Percentiles rank a stretch among this genome's conserved stretches.
Conservation (phyloP, 768 basidiomycete species). For the Mrakia blollopis region DNA sequence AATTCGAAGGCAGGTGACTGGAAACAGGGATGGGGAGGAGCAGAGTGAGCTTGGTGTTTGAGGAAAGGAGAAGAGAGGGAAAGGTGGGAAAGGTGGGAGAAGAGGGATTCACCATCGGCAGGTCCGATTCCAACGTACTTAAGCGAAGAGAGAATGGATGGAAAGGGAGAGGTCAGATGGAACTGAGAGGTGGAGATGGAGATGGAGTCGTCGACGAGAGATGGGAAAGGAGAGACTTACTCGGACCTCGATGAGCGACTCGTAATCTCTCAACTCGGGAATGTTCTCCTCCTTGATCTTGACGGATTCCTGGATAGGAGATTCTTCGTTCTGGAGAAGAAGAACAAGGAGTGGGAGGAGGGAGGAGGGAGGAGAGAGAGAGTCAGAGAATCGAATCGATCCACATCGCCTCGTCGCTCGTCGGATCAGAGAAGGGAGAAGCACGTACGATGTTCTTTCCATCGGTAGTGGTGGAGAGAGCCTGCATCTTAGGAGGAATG, state of each 20-base stretch:
- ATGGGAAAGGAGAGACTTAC: neutral
- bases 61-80: neutral
- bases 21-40: neutral
- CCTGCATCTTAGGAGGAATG: neutral
- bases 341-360: neutral
- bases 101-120: neutral
- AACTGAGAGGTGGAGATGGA: neutral
- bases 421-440: neutral
- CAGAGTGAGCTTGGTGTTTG: neutral
- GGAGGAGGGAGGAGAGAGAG: neutral
- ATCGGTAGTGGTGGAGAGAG: neutral
- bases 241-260: neutral
- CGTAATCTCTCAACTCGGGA: neutral
- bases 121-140: neutral
- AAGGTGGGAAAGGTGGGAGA: too few species aligned
- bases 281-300: neutral
- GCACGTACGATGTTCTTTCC: constrained; percentile 1
- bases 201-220: neutral
- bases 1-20: neutral
- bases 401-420: too few species aligned
- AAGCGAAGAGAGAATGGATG: neutral
- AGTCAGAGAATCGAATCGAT: neutral
- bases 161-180: too few species aligned
- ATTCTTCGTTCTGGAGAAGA: neutral
- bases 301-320: neutral